A percentile compares a stretch with the other conserved stretches of the same genome.
These are phyloP conservation scores for Xylariaceae sp. DNA, from an alignment of 2,329 filamentous ascomycete genomes.

Conservation along the genomic window DNA sequence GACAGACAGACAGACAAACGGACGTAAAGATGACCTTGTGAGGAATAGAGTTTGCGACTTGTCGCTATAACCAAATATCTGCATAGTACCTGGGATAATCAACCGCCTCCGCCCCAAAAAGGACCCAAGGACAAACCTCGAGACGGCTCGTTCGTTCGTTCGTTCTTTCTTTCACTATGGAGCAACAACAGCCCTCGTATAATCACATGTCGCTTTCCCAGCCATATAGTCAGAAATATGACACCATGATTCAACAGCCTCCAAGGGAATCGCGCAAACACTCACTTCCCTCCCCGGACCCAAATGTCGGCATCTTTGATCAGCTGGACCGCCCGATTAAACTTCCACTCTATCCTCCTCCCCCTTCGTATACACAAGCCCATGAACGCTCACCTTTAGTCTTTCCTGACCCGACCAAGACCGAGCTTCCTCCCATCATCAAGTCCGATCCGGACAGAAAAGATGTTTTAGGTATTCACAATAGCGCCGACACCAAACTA, in stretches of 20 bases:
- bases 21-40: too few relatives aligned
- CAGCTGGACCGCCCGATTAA: conserved; percentile 30
- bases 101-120: too few relatives aligned
- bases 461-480: conserved; percentile 19
- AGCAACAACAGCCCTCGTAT: conserved; percentile 31
- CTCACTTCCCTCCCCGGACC: conserved; percentile 17
- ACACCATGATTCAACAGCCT: conserved; percentile 1
- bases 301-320: conserved; percentile 19
- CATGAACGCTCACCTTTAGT: conserved; percentile 30
- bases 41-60: neutral
- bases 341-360: conserved; percentile 34
- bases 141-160: neutral
- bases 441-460: conserved; percentile 28
- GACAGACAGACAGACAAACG: too few relatives aligned
- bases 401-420: conserved; percentile 31
- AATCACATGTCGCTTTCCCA: conserved; percentile 44
- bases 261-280: conserved; percentile 19
- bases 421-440: conserved; percentile 44
- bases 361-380: conserved; percentile 35
- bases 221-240: conserved; percentile 26
- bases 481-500: conserved; percentile 4
- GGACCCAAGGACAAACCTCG: too few relatives aligned
- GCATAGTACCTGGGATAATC: too few relatives aligned
- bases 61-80: too few relatives aligned
- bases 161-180: conserved; percentile 21